Percentiles rank a stretch among this genome's conserved stretches.
These are phyloP conservation scores for Carpinus fangiana DNA, from an alignment of 306 rosid species.

Conservation along the genomic window DNA sequence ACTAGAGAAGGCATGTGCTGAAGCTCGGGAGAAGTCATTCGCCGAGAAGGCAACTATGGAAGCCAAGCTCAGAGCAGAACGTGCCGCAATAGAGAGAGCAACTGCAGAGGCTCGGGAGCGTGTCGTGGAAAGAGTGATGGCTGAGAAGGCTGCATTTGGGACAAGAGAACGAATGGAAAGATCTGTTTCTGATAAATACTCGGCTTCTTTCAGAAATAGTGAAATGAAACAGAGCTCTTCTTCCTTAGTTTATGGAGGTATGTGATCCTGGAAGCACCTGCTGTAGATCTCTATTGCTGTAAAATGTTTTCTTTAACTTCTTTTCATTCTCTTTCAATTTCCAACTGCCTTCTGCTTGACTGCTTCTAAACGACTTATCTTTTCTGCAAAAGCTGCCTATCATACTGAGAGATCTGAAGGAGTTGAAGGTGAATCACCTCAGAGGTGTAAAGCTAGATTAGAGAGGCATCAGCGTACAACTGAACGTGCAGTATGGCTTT, in stretches of 20 bases:
- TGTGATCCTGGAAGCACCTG: slow-evolving; percentile 22
- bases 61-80: slow-evolving; percentile 84
- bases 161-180: slow-evolving; percentile 72
- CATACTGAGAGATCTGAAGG: slow-evolving; percentile 64
- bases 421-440: slow-evolving; percentile 83
- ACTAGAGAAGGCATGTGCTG: slow-evolving; percentile 92
- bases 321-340: slow-evolving; percentile 12
- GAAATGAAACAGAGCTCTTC: slow-evolving; percentile 60
- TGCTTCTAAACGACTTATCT: slow-evolving; percentile 25
- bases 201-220: slow-evolving; percentile 48
- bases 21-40: slow-evolving; percentile 80
- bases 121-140: slow-evolving; percentile 72
- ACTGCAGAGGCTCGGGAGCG: slow-evolving; percentile 94
- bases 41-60: slow-evolving; percentile 71
- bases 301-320: neutral
- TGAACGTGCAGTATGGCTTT: slow-evolving; percentile 81
- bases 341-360: slow-evolving; percentile 21
- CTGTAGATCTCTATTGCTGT: slow-evolving; percentile 17
- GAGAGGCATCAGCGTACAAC: slow-evolving; percentile 92
- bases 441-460: slow-evolving; percentile 91
- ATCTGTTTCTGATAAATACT: slow-evolving; percentile 83
- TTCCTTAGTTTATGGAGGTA: slow-evolving; percentile 65
- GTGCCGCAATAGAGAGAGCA: slow-evolving; percentile 89
- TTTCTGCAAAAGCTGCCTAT: slow-evolving; percentile 46
- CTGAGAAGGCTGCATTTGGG: slow-evolving; percentile 66